These are phyloP conservation scores for Brassica nigra DNA, from an alignment of 345 rosid genomes.

Conservation along the genomic window DNA sequence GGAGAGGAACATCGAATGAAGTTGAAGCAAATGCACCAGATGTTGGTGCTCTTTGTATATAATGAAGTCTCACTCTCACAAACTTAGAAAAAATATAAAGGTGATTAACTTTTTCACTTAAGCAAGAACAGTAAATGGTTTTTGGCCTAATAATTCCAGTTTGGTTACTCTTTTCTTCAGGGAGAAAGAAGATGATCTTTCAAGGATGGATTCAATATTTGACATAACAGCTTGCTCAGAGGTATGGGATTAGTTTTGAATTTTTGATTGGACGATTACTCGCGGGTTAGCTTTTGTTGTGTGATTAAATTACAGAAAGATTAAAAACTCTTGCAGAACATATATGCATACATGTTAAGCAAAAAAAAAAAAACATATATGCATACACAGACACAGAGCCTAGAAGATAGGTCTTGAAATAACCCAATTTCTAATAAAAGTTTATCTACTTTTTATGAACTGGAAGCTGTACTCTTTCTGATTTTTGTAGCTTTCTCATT, in stretches of 20 bases:
- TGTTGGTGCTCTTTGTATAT: slow-evolving; percentile 87
- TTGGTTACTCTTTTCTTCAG: slow-evolving; percentile 18
- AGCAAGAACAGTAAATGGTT: background rate
- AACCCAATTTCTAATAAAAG: background rate
- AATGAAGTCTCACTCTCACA: slow-evolving; percentile 27
- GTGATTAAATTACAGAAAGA: background rate
- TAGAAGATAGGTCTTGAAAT: background rate
- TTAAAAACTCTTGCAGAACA: background rate
- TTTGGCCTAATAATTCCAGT: background rate
- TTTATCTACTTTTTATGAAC: background rate
- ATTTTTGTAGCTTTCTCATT: slow-evolving; percentile 17
- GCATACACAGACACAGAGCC: too few species aligned
- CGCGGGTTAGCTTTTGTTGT: background rate
- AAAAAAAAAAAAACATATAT: too few species aligned
- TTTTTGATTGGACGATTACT: background rate
- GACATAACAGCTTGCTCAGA: slow-evolving; percentile 2
- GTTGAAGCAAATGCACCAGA: slow-evolving; percentile 60
- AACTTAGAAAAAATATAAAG: slow-evolving; percentile 5
- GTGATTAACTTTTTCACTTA: background rate
- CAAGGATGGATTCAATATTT: background rate
- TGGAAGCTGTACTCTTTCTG: slow-evolving; percentile 23
- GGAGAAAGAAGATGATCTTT: background rate
- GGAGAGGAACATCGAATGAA: slow-evolving; percentile 53
- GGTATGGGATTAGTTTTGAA: background rate
- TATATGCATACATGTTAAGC: background rate